Base-by-base conservation (phyloP, 1,284 basidiomycete genomes). In the Neonothopanus nambi region DNA sequence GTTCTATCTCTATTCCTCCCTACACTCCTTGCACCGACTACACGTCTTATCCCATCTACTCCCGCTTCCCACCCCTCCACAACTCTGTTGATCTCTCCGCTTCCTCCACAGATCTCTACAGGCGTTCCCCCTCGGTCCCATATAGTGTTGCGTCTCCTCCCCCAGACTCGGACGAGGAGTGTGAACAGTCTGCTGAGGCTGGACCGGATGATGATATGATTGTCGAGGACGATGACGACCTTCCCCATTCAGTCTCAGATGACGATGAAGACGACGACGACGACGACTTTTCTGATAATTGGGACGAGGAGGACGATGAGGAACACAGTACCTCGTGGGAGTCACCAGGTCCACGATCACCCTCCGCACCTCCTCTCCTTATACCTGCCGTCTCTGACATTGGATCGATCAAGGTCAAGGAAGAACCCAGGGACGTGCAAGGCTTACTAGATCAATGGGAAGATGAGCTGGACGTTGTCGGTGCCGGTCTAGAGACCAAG, bases 371-470 rank as follows among this genome's bases (percentile, higher is more conserved):
- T 8, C 65, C 23, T 65, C 66, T 50, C 61, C 67, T 67, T 54
- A 63, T 65, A 60, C 68, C 52, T 33, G 30, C 28, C 58, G 63
- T 33, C 58, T 35, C 48, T 62, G 62, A 52, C 64, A 71, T 23
- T 60, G 79, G 3, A 13, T 13, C 30, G 4, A 33, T 33, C 30
- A 63, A 68, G 7, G 77, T 87, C 54, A 87, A 87, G 65, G 74
- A 80, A 58, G 84, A 87, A 59, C 76, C 78, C 1, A 71, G 68
- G 23, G 84, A 85, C 59, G 75, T 86, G 9, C 77, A 81, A 57
- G 79, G 79, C 15, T 77, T 84, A 65, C 63, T 87, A 36, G 84
- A 85, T 53, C 79, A 78, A 17, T 88, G 85, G 84, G 86, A 87
- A 42, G 76, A 81, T 60, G 61, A 62, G 30, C 46, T 56, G 37